These are phyloP conservation scores for Lasiosphaeria hispida DNA, from an alignment of 495 filamentous ascomycete genomes.

Conservation along the genomic window DNA sequence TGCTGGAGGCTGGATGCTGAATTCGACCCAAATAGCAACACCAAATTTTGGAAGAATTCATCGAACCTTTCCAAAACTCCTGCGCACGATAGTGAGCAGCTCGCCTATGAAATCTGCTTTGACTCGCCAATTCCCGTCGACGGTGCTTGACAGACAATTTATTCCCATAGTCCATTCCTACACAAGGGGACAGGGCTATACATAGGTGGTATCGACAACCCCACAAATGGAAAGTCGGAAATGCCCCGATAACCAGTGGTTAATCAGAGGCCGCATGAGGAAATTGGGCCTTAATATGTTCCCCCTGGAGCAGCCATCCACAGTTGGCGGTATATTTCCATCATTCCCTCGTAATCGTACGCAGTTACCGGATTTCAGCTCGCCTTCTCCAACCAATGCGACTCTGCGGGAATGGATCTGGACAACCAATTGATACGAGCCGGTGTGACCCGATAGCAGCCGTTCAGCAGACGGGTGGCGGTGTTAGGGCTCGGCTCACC, in stretches of 20 bases:
- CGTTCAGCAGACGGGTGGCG: no score
- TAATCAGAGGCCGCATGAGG: not conserved
- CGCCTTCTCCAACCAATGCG: not conserved
- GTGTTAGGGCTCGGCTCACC: no score
- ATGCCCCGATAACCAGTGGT: not conserved
- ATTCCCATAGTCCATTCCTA: no score
- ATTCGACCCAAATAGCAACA: not conserved
- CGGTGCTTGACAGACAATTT: no score
- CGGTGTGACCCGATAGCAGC: no score
- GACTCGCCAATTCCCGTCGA: no score
- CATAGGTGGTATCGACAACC: slow-evolving; percentile 1
- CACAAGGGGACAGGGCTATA: not conserved
- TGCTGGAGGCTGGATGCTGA: no score
- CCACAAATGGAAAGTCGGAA: not conserved
- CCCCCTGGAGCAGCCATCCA: not conserved
- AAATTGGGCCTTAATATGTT: not conserved
- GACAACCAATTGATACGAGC: no score
- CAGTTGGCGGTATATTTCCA: not conserved
- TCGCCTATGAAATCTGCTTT: not conserved
- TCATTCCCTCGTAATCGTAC: no score
- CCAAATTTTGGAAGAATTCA: slow-evolving; percentile 11
- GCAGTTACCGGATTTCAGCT: not conserved
- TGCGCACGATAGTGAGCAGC: no score
- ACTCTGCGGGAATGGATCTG: slow-evolving; percentile 1
- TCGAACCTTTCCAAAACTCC: not conserved